phyloP scores from a whole-genome alignment of 192 early-diverging fungal species.

The Backusella circina region DNA sequence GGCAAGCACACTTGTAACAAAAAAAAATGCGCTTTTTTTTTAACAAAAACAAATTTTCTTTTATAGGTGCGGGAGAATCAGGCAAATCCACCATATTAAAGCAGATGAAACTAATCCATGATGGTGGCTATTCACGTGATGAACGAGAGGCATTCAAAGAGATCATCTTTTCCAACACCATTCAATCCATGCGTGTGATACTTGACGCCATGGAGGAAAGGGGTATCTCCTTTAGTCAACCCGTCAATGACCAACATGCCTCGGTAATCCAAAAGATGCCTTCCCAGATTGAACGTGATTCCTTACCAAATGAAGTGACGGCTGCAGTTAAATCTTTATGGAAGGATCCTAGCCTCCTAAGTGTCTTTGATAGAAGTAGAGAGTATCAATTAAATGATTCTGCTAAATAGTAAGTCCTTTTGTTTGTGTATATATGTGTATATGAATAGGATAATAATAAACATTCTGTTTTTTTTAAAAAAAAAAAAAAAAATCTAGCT shows the following conservation, averaged over 20 bases:
- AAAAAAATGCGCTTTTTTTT: not conserved
- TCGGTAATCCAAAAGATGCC: slow-evolving; percentile 78
- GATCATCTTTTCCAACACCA: slow-evolving; percentile 92
- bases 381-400: slow-evolving; percentile 98
- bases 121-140: slow-evolving; percentile 84
- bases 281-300: slow-evolving; percentile 86
- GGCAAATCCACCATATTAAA: slow-evolving; percentile 97
- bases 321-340: slow-evolving; percentile 80
- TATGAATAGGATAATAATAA: not conserved
- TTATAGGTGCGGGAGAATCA: slow-evolving; percentile 93
- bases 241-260: slow-evolving; percentile 64
- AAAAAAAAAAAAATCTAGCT: too few species aligned
- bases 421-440: not conserved
- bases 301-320: slow-evolving; percentile 77
- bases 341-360: slow-evolving; percentile 76
- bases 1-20: slow-evolving; percentile 41
- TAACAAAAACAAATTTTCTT: not conserved
- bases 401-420: slow-evolving; percentile 81
- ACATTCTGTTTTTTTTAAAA: too few species aligned
- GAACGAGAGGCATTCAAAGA: slow-evolving; percentile 92
- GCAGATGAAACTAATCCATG: slow-evolving; percentile 98
- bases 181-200: slow-evolving; percentile 93
- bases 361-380: slow-evolving; percentile 73
- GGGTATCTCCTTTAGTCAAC: slow-evolving; percentile 65
- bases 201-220: slow-evolving; percentile 91